Evolutionary conservation across 805 yeast genomes (phyloP).

Genomic region (Cyberlindnera xishuangbannaensis): DNA sequence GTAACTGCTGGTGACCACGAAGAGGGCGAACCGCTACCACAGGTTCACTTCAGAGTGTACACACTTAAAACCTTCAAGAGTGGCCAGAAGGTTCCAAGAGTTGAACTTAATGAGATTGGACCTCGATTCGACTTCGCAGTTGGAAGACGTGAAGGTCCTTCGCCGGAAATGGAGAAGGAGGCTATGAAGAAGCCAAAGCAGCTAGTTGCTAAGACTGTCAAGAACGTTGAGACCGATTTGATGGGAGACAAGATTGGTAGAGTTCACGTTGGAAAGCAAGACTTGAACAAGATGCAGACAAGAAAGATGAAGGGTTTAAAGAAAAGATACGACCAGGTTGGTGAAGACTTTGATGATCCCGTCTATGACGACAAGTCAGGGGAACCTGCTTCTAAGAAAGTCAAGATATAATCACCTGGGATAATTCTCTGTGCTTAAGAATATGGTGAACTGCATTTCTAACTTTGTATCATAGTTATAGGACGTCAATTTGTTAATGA

Average conservation of each 20-base stretch:
- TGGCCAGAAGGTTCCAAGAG: slow-evolving; percentile 87
- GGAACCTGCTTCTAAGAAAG: slow-evolving; percentile 32
- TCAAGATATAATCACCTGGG: slow-evolving; percentile 10
- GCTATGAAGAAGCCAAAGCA: slow-evolving; percentile 79
- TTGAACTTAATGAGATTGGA: slow-evolving; percentile 91
- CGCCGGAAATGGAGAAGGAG: slow-evolving; percentile 86
- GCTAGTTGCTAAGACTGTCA: slow-evolving; percentile 73
- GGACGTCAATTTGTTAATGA: too few species aligned
- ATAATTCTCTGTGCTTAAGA: too few species aligned
- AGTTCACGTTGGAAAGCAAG: slow-evolving; percentile 95
- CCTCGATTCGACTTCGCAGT: slow-evolving; percentile 91
- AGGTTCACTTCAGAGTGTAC: slow-evolving; percentile 86
- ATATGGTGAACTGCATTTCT: slow-evolving; percentile 2
- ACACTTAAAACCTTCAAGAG: slow-evolving; percentile 74
- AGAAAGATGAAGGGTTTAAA: slow-evolving; percentile 98
- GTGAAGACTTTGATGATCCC: slow-evolving; percentile 43
- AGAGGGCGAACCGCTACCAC: slow-evolving; percentile 64
- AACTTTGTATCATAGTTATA: too few species aligned
- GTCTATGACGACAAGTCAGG: slow-evolving; percentile 38
- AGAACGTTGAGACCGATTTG: slow-evolving; percentile 80
- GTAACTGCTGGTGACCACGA: slow-evolving; percentile 73
- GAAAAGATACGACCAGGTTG: slow-evolving; percentile 70
- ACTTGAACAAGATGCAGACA: slow-evolving; percentile 82
- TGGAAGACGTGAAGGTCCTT: slow-evolving; percentile 79
- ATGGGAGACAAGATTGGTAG: slow-evolving; percentile 98